Conservation (phyloP, 345 rosid species). For the Iberis pinnata region DNA sequence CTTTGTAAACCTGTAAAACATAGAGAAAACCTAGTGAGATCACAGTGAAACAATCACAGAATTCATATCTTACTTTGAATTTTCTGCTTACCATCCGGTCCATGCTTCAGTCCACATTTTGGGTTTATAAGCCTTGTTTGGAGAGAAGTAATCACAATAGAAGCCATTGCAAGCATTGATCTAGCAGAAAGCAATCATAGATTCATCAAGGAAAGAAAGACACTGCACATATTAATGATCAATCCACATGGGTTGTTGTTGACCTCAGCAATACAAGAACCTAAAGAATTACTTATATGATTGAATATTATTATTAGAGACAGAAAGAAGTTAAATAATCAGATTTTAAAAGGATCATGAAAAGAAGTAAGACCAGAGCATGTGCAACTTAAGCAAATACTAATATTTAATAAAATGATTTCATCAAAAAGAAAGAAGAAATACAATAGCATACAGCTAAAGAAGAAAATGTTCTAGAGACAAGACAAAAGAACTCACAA, state of each 20-base stretch:
- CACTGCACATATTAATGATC: background rate
- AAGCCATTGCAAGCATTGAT: conserved; percentile 96
- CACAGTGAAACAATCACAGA: background rate
- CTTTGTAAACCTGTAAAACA: conserved; percentile 67
- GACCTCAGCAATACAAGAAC: conserved; percentile 9
- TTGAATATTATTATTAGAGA: conserved; percentile 13
- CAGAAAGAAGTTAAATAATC: conserved; percentile 4
- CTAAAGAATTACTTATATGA: conserved; percentile 15
- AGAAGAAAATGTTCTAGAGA: conserved; percentile 33
- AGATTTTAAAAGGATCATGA: conserved; percentile 7
- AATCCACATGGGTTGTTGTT: conserved; percentile 20
- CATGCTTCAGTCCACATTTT: conserved; percentile 99
- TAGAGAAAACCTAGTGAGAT: conserved; percentile 4
- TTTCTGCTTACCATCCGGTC: conserved; percentile 82
- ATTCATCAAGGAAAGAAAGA: conserved; percentile 9
- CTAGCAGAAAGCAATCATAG: conserved; percentile 32
- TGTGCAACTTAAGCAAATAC: conserved; percentile 18
- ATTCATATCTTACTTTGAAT: background rate
- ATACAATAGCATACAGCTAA: conserved; percentile 18
- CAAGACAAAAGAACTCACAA: conserved; percentile 50
- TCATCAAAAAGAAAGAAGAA: conserved; percentile 19
- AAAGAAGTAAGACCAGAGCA: conserved; percentile 24
- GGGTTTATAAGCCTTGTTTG: conserved; percentile 90
- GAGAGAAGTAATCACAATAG: conserved; percentile 94
- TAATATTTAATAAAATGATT: conserved; percentile 18